Conservation (phyloP, 129 eudicot genomes). For the Erigeron canadensis region DNA sequence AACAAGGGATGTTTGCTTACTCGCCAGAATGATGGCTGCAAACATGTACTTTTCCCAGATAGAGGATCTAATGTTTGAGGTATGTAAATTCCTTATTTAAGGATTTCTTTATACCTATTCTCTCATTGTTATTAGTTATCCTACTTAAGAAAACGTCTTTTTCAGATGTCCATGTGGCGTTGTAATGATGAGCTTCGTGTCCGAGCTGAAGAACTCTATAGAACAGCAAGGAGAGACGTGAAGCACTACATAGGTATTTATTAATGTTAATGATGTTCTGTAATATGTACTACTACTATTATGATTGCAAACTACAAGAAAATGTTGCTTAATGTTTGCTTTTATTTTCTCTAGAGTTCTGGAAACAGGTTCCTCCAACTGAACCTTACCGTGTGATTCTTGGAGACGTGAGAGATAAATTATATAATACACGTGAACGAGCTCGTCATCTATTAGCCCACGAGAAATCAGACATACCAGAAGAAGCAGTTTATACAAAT, state of each 20-base stretch:
- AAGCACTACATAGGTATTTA: slow-evolving; percentile 90
- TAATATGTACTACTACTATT: neutral
- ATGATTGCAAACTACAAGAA: neutral
- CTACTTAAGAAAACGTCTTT: slow-evolving; percentile 10
- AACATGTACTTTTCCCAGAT: slow-evolving; percentile 93
- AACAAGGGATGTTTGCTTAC: slow-evolving; percentile 89
- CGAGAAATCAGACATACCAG: slow-evolving; percentile 83
- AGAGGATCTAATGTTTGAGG: slow-evolving; percentile 99
- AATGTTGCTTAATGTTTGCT: neutral
- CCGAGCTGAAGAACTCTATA: slow-evolving; percentile 79
- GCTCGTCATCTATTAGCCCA: slow-evolving; percentile 83
- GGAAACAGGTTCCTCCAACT: slow-evolving; percentile 87
- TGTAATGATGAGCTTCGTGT: slow-evolving; percentile 92
- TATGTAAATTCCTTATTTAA: slow-evolving; percentile 6
- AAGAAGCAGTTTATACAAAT: slow-evolving; percentile 73
- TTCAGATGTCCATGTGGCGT: slow-evolving; percentile 98
- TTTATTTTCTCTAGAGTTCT: slow-evolving; percentile 62
- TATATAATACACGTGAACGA: slow-evolving; percentile 93
- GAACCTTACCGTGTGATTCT: slow-evolving; percentile 97
- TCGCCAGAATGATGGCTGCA: slow-evolving; percentile 99
- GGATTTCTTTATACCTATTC: neutral
- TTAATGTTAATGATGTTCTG: neutral
- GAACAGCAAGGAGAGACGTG: slow-evolving; percentile 77
- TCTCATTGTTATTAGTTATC: slow-evolving; percentile 10
- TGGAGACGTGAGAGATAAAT: slow-evolving; percentile 92